Evolutionary conservation across 78 protist genomes (phyloP).

Genomic region (Dictyostelium intermedium): DNA sequence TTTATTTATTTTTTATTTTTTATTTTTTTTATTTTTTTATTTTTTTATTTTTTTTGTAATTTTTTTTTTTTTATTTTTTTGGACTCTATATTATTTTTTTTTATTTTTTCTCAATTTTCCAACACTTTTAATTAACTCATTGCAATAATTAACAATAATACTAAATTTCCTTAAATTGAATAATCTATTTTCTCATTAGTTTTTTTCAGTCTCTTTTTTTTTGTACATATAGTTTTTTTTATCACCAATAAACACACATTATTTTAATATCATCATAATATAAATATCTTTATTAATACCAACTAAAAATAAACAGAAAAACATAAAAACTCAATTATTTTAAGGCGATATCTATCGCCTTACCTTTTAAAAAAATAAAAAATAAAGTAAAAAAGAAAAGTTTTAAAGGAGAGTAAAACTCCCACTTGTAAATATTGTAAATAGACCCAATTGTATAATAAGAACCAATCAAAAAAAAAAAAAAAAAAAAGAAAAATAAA

Average conservation of each 20-base stretch:
- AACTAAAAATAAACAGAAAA: not conserved
- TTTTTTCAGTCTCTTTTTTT: no score
- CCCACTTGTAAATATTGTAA: slow-evolving; percentile 6
- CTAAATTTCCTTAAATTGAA: not conserved
- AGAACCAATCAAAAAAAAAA: not conserved
- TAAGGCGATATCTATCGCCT: not conserved
- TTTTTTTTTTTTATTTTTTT: no score
- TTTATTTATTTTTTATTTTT: no score
- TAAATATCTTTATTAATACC: no score
- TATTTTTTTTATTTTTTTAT: no score
- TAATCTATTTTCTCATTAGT: not conserved
- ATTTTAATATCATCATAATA: not conserved
- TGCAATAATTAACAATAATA: not conserved
- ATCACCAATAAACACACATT: not conserved
- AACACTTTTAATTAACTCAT: not conserved
- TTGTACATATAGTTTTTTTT: no score
- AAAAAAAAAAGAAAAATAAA: not conserved
- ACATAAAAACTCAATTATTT: not conserved
- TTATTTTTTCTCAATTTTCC: not conserved
- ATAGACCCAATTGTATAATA: not conserved
- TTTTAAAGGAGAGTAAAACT: not conserved
- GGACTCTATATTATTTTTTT: no score
- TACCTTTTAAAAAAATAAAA: not conserved
- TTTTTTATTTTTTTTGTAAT: no score
- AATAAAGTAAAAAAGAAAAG: not conserved